Evolutionary conservation across 495 filamentous ascomycete genomes (phyloP).

Genomic region (Aspergillus homomorphus): DNA sequence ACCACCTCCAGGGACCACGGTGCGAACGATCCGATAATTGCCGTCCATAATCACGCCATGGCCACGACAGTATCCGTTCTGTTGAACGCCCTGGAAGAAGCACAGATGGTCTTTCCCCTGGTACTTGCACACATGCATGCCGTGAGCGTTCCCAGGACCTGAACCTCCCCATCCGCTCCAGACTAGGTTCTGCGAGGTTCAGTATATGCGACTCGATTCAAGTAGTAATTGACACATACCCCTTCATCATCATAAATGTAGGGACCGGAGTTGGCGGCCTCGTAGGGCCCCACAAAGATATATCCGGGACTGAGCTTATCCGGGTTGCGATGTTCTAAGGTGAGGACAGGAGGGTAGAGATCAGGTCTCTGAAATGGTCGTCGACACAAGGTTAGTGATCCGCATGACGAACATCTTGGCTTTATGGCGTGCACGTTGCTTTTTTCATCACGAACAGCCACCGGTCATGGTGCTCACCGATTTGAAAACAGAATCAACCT

Average conservation of each 20-base stretch:
- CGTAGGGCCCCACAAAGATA: slow-evolving; percentile 44
- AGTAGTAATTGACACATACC: slow-evolving; percentile 27
- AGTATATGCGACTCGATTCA: slow-evolving; percentile 7
- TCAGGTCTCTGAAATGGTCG: slow-evolving; percentile 35
- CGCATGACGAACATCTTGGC: slow-evolving; percentile 7
- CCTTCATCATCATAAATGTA: slow-evolving; percentile 46
- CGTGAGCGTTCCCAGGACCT: slow-evolving; percentile 40
- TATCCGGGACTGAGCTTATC: slow-evolving; percentile 40
- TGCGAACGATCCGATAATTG: slow-evolving; percentile 47
- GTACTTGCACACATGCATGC: slow-evolving; percentile 46
- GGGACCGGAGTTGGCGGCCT: slow-evolving; percentile 39
- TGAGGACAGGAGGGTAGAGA: slow-evolving; percentile 36
- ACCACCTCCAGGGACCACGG: slow-evolving; percentile 42
- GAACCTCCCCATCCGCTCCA: slow-evolving; percentile 46
- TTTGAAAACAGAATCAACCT: slow-evolving; percentile 19
- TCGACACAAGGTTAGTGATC: slow-evolving; percentile 12
- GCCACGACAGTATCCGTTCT: slow-evolving; percentile 52
- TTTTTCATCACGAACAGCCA: background rate
- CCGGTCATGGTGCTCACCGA: slow-evolving; percentile 12
- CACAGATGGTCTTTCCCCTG: slow-evolving; percentile 50
- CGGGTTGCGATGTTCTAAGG: slow-evolving; percentile 26
- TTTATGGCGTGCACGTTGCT: background rate
- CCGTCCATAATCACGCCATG: slow-evolving; percentile 54
- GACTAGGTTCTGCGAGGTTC: slow-evolving; percentile 36
- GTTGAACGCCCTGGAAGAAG: slow-evolving; percentile 53